Conservation (phyloP, 208 protist species). For the Leishmania mexicana region DNA sequence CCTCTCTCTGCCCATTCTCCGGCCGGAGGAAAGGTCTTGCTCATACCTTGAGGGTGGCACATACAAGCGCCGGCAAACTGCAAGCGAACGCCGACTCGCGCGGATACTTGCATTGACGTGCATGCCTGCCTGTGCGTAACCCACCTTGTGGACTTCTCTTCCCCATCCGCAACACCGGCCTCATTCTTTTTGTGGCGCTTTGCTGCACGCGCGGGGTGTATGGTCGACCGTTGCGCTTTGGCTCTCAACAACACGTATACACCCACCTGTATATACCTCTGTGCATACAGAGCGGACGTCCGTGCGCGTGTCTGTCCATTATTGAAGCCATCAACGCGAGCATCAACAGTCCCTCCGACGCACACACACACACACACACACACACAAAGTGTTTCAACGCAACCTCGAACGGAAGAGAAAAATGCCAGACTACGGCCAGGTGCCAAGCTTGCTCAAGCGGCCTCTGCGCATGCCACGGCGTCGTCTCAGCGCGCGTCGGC, state of each 20-base stretch:
- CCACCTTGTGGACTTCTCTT: not conserved
- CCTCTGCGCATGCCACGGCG: slow-evolving; percentile 5
- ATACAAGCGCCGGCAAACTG: no score
- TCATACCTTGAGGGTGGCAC: no score
- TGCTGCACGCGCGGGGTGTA: not conserved
- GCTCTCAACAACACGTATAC: not conserved
- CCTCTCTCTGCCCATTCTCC: not conserved
- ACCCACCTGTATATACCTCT: not conserved
- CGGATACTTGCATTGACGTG: not conserved
- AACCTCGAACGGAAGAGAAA: not conserved
- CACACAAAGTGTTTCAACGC: not conserved
- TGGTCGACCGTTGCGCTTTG: not conserved
- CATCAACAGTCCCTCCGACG: not conserved
- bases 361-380: not conserved
- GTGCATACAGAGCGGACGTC: no score
- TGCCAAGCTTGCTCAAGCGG: slow-evolving; percentile 4
- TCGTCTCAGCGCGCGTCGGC: not conserved
- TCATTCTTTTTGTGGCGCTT: not conserved
- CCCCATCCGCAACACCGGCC: not conserved
- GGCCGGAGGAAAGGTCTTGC: no score
- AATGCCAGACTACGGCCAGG: slow-evolving; percentile 1
- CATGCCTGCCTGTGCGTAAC: not conserved
- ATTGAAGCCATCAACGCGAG: no score
- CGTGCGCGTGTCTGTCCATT: no score
- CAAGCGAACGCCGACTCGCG: no score